Percentiles rank a stretch among this genome's conserved stretches.
These are phyloP conservation scores for Leccinum pachyderme DNA, from an alignment of 1,284 basidiomycete species.

Conservation along the genomic window DNA sequence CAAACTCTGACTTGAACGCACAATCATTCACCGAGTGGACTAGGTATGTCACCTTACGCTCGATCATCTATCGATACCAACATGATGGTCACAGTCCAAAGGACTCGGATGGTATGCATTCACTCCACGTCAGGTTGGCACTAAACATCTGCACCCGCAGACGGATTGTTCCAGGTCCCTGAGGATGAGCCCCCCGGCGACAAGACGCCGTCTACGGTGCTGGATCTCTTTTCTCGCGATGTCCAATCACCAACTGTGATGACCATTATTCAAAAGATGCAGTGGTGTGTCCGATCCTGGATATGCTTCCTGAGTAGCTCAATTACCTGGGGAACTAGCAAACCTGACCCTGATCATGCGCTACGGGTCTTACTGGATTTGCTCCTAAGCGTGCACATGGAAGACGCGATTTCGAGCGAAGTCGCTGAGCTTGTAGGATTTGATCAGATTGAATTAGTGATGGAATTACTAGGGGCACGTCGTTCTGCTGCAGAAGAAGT, in stretches of 20 bases:
- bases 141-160: conserved; percentile 17
- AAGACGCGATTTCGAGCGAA: conserved; percentile 78
- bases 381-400: conserved; percentile 29
- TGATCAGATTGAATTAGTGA: conserved; percentile 74
- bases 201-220: conserved; percentile 27
- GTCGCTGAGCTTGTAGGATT: conserved; percentile 85
- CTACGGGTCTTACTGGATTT: conserved; percentile 20
- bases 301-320: not conserved
- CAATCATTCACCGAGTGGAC: conserved; percentile 25
- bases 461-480: conserved; percentile 55
- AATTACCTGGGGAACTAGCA: conserved; percentile 16
- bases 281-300: conserved; percentile 17
- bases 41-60: conserved; percentile 19
- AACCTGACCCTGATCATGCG: conserved; percentile 5
- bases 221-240: conserved; percentile 25
- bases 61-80: conserved; percentile 17
- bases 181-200: conserved; percentile 17
- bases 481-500: conserved; percentile 43
- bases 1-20: conserved; percentile 12
- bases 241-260: not conserved
- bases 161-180: conserved; percentile 4
- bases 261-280: conserved; percentile 14
- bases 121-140: not conserved
- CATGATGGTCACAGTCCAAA: conserved; percentile 16
- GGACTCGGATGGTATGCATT: conserved; percentile 18